A percentile compares a stretch with the other conserved stretches of the same genome.
These are phyloP conservation scores for Eragrostis curvula DNA, from an alignment of 176 grass and related monocot species.

Conservation along the genomic window DNA sequence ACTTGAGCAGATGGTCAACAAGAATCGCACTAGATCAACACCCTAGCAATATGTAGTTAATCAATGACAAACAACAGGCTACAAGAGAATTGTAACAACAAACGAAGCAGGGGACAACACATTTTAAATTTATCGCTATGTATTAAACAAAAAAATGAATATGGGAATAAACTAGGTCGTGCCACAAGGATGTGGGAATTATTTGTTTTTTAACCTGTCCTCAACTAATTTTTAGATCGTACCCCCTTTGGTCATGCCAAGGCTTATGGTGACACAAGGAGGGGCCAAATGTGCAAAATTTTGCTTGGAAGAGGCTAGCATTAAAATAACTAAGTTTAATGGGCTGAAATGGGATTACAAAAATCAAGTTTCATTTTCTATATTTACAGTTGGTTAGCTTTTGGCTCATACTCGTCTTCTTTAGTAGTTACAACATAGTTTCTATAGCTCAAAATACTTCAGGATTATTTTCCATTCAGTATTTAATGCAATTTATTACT, in stretches of 20 bases:
- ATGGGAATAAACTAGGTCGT: neutral
- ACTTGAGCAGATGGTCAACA: neutral
- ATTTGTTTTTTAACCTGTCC: neutral
- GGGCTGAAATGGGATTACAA: neutral
- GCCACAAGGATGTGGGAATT: neutral
- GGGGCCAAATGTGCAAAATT: neutral
- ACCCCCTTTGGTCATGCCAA: neutral
- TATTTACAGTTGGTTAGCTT: neutral
- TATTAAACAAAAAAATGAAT: neutral
- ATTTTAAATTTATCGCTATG: neutral
- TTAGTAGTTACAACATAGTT: neutral
- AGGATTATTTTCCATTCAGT: neutral
- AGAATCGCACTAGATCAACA: neutral
- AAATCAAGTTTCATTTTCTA: too few relatives aligned
- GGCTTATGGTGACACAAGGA: neutral
- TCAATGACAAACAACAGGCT: neutral
- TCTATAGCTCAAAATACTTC: neutral
- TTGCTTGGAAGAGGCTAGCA: neutral
- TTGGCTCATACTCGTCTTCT: neutral
- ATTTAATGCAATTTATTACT: neutral
- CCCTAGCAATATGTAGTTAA: neutral
- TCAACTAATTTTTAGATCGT: neutral
- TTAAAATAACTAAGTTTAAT: neutral
- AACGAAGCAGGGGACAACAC: neutral
- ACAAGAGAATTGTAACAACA: neutral